Evolutionary conservation across 352 stramenopile species (phyloP).

Genomic region (Albugo laibachii): DNA sequence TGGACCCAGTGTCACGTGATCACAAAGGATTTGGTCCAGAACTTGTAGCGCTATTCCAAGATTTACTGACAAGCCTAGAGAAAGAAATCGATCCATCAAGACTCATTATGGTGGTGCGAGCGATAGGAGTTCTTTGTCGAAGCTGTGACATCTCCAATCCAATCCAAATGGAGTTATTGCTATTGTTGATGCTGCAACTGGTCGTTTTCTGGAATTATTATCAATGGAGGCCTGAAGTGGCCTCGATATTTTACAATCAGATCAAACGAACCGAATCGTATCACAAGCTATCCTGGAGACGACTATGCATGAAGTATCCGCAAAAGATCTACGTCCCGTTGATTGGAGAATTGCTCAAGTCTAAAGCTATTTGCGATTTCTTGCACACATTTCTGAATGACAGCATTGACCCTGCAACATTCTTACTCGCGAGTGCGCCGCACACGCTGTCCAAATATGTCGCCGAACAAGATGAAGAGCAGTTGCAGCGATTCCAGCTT

Average conservation of each 20-base stretch:
- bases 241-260: slow-evolving; percentile 13
- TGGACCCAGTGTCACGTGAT: not conserved
- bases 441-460: slow-evolving; percentile 43
- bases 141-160: slow-evolving; percentile 13
- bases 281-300: slow-evolving; percentile 28
- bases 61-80: not conserved
- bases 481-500: slow-evolving; percentile 17
- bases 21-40: not conserved
- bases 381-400: slow-evolving; percentile 29
- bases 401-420: slow-evolving; percentile 18
- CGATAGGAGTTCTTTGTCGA: slow-evolving; percentile 20
- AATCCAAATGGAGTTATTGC: slow-evolving; percentile 19
- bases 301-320: slow-evolving; percentile 28
- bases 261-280: slow-evolving; percentile 23
- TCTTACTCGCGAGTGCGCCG: slow-evolving; percentile 22
- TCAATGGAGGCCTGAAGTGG: slow-evolving; percentile 6
- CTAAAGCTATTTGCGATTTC: slow-evolving; percentile 20
- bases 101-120: slow-evolving; percentile 10
- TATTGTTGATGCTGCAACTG: slow-evolving; percentile 29
- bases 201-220: slow-evolving; percentile 29
- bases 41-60: not conserved
- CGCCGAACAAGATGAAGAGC: slow-evolving; percentile 28
- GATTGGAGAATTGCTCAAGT: slow-evolving; percentile 29
- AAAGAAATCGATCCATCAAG: not conserved
- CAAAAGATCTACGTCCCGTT: slow-evolving; percentile 30